A percentile compares a stretch with the other conserved stretches of the same genome.
phyloP scores from a whole-genome alignment of 495 filamentous ascomycete genomes.

The Cercophora newfieldiana region DNA sequence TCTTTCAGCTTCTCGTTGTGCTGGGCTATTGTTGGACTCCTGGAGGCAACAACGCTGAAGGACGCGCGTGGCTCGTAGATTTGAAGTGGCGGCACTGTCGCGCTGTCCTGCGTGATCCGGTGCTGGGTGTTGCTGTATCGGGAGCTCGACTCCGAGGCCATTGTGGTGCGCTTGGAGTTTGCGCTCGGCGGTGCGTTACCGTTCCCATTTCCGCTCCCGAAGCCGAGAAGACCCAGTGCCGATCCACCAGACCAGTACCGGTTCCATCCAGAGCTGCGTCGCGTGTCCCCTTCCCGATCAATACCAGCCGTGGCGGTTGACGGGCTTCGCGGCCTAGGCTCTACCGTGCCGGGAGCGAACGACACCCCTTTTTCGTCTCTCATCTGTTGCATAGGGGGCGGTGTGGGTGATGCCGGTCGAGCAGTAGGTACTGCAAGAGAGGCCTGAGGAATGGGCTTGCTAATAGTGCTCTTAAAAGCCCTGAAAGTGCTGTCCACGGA shows the following conservation, averaged over 20 bases:
- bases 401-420: conserved; percentile 5
- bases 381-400: conserved; percentile 27
- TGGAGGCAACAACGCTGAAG: conserved; percentile 60
- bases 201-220: conserved; percentile 31
- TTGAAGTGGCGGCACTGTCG: conserved; percentile 54
- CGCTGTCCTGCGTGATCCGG: conserved; percentile 55
- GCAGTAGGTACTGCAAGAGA: conserved; percentile 14
- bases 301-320: conserved; percentile 19
- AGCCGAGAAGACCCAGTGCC: conserved; percentile 52
- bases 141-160: conserved; percentile 49
- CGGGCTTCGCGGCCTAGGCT: conserved; percentile 40
- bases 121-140: conserved; percentile 53
- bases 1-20: conserved; percentile 51
- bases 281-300: conserved; percentile 36
- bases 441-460: conserved; percentile 52
- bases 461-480: conserved; percentile 56
- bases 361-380: conserved; percentile 44
- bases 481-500: conserved; percentile 50
- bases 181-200: conserved; percentile 19
- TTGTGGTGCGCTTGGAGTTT: conserved; percentile 44
- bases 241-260: conserved; percentile 61
- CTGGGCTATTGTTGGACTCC: conserved; percentile 67
- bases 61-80: conserved; percentile 49
- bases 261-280: conserved; percentile 61
- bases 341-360: conserved; percentile 37